Conservation (phyloP, 495 filamentous ascomycete genomes). For the Aspergillus nanangensis region DNA sequence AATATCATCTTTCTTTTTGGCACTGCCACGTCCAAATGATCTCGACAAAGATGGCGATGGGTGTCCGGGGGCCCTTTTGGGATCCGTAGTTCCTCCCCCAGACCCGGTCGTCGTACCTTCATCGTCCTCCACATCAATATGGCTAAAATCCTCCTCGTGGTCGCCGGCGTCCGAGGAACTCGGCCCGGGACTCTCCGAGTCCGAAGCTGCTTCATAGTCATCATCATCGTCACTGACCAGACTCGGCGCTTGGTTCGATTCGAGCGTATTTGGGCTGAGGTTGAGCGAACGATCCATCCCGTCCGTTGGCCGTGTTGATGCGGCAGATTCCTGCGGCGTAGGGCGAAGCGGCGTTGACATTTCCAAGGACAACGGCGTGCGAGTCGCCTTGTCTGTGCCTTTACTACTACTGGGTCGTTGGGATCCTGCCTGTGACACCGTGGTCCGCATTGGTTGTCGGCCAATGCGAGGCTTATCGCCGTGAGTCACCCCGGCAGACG, state of each 20-base stretch:
- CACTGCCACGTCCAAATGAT: slow-evolving; percentile 38
- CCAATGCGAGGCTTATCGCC: slow-evolving; percentile 18
- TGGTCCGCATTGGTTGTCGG: slow-evolving; percentile 53
- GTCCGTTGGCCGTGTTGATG: slow-evolving; percentile 28
- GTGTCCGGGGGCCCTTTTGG: slow-evolving; percentile 34
- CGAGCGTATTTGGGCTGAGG: slow-evolving; percentile 72
- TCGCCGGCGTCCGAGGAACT: slow-evolving; percentile 42
- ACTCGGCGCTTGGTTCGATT: slow-evolving; percentile 77
- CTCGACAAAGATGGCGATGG: slow-evolving; percentile 33
- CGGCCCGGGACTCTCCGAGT: slow-evolving; percentile 42
- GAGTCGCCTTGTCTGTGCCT: slow-evolving; percentile 31
- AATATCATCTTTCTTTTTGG: slow-evolving; percentile 43
- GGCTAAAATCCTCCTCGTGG: slow-evolving; percentile 42
- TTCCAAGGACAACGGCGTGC: slow-evolving; percentile 23
- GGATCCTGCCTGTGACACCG: slow-evolving; percentile 47
- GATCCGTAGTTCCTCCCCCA: slow-evolving; percentile 24
- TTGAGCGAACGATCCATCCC: slow-evolving; percentile 51
- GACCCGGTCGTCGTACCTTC: slow-evolving; percentile 34
- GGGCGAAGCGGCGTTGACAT: slow-evolving; percentile 29
- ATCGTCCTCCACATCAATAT: slow-evolving; percentile 52
- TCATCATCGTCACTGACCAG: slow-evolving; percentile 79
- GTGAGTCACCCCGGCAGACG: slow-evolving; percentile 8
- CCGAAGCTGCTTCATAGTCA: slow-evolving; percentile 56
- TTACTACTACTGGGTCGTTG: slow-evolving; percentile 55
- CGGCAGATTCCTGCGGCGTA: slow-evolving; percentile 29